These are phyloP conservation scores for Acacia crassicarpa DNA, from an alignment of 306 rosid species.

Conservation along the genomic window DNA sequence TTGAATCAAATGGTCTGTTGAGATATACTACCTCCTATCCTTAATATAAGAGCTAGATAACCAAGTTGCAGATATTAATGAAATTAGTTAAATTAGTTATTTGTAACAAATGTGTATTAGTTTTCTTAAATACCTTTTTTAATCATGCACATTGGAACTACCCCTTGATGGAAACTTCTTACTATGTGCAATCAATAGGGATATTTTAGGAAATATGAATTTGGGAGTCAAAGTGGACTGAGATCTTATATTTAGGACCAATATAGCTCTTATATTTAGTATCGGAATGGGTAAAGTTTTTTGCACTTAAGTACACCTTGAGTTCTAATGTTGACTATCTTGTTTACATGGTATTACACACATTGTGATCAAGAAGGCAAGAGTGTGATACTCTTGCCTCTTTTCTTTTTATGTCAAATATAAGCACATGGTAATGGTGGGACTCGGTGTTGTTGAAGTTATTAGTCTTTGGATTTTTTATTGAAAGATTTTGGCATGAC, in stretches of 20 bases:
- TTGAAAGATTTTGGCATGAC: not conserved
- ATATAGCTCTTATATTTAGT: too few species aligned
- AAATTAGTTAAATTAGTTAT: too few species aligned
- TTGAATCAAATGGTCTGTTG: conserved; percentile 10
- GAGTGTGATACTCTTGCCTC: not conserved
- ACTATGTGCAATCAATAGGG: too few species aligned
- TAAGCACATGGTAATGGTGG: not conserved
- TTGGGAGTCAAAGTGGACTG: too few species aligned
- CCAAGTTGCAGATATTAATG: too few species aligned
- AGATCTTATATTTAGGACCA: too few species aligned
- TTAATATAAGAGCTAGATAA: too few species aligned
- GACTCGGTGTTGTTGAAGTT: conserved; percentile 15
- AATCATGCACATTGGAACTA: too few species aligned
- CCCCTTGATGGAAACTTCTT: too few species aligned
- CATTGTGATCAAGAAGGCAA: conserved; percentile 14
- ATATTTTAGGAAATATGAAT: too few species aligned
- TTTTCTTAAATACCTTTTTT: too few species aligned
- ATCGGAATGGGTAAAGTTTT: not conserved
- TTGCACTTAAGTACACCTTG: not conserved
- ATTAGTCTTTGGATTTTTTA: not conserved
- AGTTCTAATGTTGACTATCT: not conserved
- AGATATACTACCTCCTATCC: not conserved
- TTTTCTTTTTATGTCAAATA: conserved; percentile 19
- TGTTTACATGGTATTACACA: not conserved
- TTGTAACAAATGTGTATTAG: too few species aligned